Base-by-base conservation (phyloP, 176 grass and related monocot genomes). In the Metroxylon sagu region DNA sequence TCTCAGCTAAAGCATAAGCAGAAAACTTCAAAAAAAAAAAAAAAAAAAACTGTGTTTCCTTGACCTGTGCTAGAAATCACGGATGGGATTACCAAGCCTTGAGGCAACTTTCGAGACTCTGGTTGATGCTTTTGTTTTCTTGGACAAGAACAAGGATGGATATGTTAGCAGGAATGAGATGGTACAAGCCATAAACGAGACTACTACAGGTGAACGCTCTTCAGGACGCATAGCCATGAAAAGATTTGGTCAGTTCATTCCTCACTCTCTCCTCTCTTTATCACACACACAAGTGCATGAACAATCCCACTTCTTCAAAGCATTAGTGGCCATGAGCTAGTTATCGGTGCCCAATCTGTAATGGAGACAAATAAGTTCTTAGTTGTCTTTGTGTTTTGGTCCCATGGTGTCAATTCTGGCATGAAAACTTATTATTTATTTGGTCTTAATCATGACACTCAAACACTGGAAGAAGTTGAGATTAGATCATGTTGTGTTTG, bases 161-260 rank as follows among this genome's bases (percentile, higher is more conserved):
- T 97, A 97, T 69, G 93, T 97, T 29, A 97, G 92, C 35, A 97
- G 77, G 84, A 85, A 84, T 26, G 93, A 97, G 77, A 88, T 97
- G 93, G 66, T 91, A 4, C 78, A 91, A 72, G 84, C 93, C 63
- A 85, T 97, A 76, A 97, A 97, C 54, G 93, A 97, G 76, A 97
- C 87, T 10, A 80, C 74, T 17, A 65, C 81, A 29, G 93, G 93
- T 8, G 93, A 92, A 62, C 93, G 93, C 62, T 97, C 93, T 21
- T 88, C 93, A 50, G 93, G 87, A 15, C 84, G 81, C 75, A 97
- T 97, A 51, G 93, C 81, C 65, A 78, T 97, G 93, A 88, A 56
- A 75, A 89, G 93, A 88, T 97, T 97, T 74, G 93, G 93, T 97
- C 26, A 80, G 87, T 85, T 64, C 5, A 39, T 48, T 62, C 18